Evolutionary conservation across 108 stramenopile genomes (phyloP).

Genomic region (Bacterosira constricta): DNA sequence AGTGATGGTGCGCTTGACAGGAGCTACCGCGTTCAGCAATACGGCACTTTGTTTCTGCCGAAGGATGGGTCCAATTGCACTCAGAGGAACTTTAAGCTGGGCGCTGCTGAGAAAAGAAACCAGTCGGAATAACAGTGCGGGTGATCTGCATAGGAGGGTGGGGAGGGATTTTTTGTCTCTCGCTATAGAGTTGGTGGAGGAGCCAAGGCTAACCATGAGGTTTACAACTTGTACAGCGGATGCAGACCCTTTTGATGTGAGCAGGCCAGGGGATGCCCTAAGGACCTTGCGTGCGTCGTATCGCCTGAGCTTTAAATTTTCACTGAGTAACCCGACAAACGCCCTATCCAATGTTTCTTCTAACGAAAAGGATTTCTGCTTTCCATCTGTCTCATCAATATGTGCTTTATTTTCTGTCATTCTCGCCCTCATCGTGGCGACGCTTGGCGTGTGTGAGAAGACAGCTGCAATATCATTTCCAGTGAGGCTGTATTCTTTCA

Average conservation of each 20-base stretch:
- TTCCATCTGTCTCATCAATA: background rate
- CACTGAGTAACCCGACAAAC: conserved; percentile 49
- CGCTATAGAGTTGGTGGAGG: conserved; percentile 61
- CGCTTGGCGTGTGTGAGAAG: conserved; percentile 70
- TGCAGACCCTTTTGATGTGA: conserved; percentile 66
- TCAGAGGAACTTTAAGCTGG: conserved; percentile 60
- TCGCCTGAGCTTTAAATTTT: conserved; percentile 55
- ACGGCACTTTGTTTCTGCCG: conserved; percentile 52
- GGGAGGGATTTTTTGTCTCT: conserved; percentile 72
- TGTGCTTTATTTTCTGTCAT: background rate
- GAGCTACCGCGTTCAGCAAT: conserved; percentile 69
- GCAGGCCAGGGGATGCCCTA: conserved; percentile 62
- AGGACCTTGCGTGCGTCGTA: conserved; percentile 79
- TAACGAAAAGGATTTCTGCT: conserved; percentile 45
- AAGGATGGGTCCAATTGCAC: conserved; percentile 68
- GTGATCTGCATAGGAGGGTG: conserved; percentile 62
- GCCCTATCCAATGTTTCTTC: conserved; percentile 60
- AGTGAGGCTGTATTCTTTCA: conserved; percentile 67
- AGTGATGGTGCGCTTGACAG: conserved; percentile 34
- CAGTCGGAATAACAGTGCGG: conserved; percentile 73
- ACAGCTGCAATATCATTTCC: conserved; percentile 67
- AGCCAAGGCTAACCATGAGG: conserved; percentile 65
- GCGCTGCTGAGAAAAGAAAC: conserved; percentile 72
- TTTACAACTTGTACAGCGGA: conserved; percentile 65
- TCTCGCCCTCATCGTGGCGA: conserved; percentile 69